phyloP scores from a whole-genome alignment of 148 eudicot genomes.

The Rhododendron henanense region DNA sequence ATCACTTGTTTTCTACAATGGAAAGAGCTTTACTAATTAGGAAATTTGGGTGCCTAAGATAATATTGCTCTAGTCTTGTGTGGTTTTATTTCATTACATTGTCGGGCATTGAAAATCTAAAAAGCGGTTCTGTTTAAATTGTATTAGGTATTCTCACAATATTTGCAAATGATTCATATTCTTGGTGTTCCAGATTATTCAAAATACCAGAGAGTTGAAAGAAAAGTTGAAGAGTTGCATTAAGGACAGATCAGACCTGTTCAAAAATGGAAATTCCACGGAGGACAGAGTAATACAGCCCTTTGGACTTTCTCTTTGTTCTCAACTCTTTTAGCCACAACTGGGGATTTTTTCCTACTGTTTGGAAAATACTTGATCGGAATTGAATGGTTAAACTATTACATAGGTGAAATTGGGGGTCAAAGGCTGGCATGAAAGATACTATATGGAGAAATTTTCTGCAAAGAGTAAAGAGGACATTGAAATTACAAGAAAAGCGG shows the following conservation, averaged over 20 bases:
- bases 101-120: no score
- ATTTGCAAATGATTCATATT: not conserved
- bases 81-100: no score
- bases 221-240: constrained; percentile 20
- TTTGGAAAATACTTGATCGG: no score
- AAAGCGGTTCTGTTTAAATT: no score
- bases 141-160: not conserved
- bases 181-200: not conserved
- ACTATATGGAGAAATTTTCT: constrained; percentile 34
- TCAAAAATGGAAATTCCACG: constrained; percentile 20
- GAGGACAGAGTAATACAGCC: constrained; percentile 22
- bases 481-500: constrained; percentile 20
- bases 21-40: no score
- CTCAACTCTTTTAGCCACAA: no score
- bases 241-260: constrained; percentile 17
- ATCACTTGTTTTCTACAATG: no score
- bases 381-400: not conserved
- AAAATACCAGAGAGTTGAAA: constrained; percentile 33
- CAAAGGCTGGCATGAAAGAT: constrained; percentile 34
- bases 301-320: not conserved
- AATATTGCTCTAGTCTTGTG: no score
- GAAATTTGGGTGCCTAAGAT: no score
- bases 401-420: constrained; percentile 33
- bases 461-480: constrained; percentile 17
- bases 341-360: no score